Conservation (phyloP, 169 alveolate species). For the Eimeria falciformis region DNA sequence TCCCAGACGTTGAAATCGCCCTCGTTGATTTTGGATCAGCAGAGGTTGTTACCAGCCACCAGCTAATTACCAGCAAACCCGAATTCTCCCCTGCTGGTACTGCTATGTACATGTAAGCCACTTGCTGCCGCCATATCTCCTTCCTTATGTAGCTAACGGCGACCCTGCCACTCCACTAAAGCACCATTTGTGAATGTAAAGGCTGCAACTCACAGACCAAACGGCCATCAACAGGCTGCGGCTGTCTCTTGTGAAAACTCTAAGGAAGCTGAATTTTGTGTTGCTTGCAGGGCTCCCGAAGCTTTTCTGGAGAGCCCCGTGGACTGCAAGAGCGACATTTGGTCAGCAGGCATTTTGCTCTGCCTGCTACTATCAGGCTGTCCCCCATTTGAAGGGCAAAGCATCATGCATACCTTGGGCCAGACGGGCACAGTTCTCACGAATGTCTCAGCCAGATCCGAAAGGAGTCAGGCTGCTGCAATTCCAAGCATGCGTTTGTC, state of each 20-base stretch:
- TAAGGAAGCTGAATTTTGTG: neutral
- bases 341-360: conserved; percentile 31
- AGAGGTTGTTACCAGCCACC: neutral
- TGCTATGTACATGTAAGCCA: conserved; percentile 35
- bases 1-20: neutral
- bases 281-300: conserved; percentile 38
- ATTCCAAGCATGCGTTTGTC: too few relatives aligned
- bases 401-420: neutral
- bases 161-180: too few relatives aligned
- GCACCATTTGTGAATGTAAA: too few relatives aligned
- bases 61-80: neutral
- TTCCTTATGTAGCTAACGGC: neutral
- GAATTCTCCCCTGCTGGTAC: conserved; percentile 7
- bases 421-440: neutral
- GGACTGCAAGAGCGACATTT: conserved; percentile 22
- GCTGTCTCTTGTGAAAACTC: too few relatives aligned
- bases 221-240: too few relatives aligned
- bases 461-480: too few relatives aligned
- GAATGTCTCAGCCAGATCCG: too few relatives aligned
- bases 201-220: too few relatives aligned
- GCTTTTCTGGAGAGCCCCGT: neutral
- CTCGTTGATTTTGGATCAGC: conserved; percentile 33
- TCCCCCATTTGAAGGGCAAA: neutral
- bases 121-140: neutral
- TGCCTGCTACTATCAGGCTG: conserved; percentile 9